Evolutionary conservation across 2,329 filamentous ascomycete genomes (phyloP), one percentile per base, ranked within the genome.

Genomic region (Fusarium siculi): DNA sequence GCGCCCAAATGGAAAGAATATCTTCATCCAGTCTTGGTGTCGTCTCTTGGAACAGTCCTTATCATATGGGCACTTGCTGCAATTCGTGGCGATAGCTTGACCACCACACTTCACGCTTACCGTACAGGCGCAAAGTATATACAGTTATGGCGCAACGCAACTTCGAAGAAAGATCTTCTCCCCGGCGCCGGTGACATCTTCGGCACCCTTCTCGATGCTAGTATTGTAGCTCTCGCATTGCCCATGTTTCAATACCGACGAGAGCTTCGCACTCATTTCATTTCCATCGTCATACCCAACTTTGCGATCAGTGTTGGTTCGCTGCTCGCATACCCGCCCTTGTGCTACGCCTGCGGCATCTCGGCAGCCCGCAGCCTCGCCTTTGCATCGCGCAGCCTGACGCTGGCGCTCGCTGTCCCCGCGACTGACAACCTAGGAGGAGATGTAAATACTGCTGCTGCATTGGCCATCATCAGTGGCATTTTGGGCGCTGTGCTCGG

Each of bases 241-340:
- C 88, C 89, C 1, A 91, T 91, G 87, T 90, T 87, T 77, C 85
- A 87, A 63, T 90, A 90, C 79, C 85, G 88, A 7, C 82, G 85
- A 43, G 88, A 91, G 80, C 83, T 91, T 19, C 81, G 82, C 28
- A 78, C 81, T 21, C 87, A 90, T 78, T 88, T 89, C 74, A 74
- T 85, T 44, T 84, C 86, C 44, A 90, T 91, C 63, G 80, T 88
- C 9, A 77, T 87, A 5, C 89, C 89, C 5, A 89, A 86, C 70
- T 76, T 89, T 9, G 74, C 81, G 9, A 80, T 91, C 47, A 85
- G 87, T 8, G 77, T 89, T 10, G 86, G 78, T 11, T 89, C 87
- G 21, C 81, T 91, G 11, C 88, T 90, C 77, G 84, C 83, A 7
- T 91, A 91, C 76, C 89, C 89, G n/a, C 76, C 80, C 9, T 63